Evolutionary conservation across 371 early-diverging fungal genomes (phyloP), one percentile per base, ranked within the genome.

Genomic region (Capillidium heterosporum): DNA sequence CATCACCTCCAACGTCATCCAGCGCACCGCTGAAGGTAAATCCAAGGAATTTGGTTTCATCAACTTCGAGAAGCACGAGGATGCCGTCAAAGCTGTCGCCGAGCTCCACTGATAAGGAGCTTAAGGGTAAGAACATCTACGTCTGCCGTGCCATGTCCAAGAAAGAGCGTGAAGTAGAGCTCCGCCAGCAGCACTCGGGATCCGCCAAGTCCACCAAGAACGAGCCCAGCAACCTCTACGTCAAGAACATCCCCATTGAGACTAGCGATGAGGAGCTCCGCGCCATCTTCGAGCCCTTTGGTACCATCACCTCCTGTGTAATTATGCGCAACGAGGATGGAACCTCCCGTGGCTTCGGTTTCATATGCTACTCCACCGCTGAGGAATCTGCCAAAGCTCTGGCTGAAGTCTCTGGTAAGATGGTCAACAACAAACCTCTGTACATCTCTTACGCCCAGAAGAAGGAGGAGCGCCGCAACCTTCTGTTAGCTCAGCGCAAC

Each of bases 141-240:
- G 97, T 99, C 39, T 79, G 89, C 60, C 94, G 97, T 64, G 99
- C 99, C 58, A 98, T 98, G 75, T 95, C 89, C 86, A 99, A 95
- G 82, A 69, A 74, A 47, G 99, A 99, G 73, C 89, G 99, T 68
- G 91, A 89, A 62, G 94, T 93, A 69, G 96, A 96, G 69, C 81
- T 98, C 59, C 78, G 91, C 63, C 72, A 73, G 56, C 91, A 91
- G 72, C 93, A 87, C 75, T 94, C 96, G 73, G 86, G 90, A 71
- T 69, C 85, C 67, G 96, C 95, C 74, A 89, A 90, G 77, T 73
- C 90, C 46, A 85, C 76, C 84, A 94, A 95, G 81, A 93, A 85
- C 78, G 94, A 95, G 75, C 94, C 92, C 61, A 93, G 89, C 68
- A 97, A 97, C 80, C 74, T 97, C 66, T 97, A 94, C 72, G 74